Base-by-base conservation (phyloP, 345 rosid genomes). In the Salix koriyanagi region DNA sequence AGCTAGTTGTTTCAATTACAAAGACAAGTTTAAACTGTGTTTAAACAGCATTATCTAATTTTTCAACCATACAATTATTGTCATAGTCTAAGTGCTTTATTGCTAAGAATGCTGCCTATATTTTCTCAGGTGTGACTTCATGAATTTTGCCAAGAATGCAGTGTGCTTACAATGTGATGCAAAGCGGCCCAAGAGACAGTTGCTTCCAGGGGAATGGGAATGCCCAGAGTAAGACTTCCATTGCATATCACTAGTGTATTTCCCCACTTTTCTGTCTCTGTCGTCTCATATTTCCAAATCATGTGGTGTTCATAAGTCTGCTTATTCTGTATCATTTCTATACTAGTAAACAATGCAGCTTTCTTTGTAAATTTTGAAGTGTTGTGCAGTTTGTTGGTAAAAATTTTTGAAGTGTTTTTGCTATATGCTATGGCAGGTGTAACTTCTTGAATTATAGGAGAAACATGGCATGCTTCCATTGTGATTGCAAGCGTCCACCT, bases 181-280 rank as follows among this genome's bases (percentile, higher is more conserved):
- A 28, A 94, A 96, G 88, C 89, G 93, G 76, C 97, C 98, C 18
- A 96, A 96, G 90, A 89, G 97, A 76, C 95, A 94, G 88, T 83
- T 96, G 75, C 97, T 96, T 82, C 99, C 98, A 19, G 99, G 99
- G 76, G 99, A 96, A 86, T 96, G 99, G 99, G 99, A 93, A 87
- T 96, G 99, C 85, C 97, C 97, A 1, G 90, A 87, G 99, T 96
- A 91, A 85, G 99, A 83, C 84, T 44, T 44, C 75, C 50, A 69
- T 46, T 32, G 75, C 71, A 62, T 6, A 56, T 25, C 74, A 58
- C 62, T 15, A 28, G 2, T 48, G 56, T 39, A 39, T 2, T 65
- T 72, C 64, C 19, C 54, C 66, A 10, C 37, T 11, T 28, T 34
- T 34, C 44, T 23, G 19, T 18, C 28, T 48, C 2, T 21, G 10